Percentiles rank a stretch among this genome's conserved stretches.
Evolutionary conservation across 768 basidiomycete species (phyloP).

Genomic region (Termitomyces sp.): DNA sequence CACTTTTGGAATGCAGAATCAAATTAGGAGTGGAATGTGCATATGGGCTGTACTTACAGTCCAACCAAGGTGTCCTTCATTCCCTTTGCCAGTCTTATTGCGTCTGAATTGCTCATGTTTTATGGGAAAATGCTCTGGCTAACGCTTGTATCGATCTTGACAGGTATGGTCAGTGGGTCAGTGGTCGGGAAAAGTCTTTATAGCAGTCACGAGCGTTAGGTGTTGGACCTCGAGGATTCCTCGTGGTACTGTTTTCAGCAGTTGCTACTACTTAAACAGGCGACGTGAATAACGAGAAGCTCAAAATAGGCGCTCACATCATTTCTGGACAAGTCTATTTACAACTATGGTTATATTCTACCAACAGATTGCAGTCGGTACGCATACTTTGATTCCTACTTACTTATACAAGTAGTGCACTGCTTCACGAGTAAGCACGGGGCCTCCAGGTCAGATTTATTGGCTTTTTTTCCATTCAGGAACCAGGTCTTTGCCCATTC

Average conservation of each 20-base stretch:
- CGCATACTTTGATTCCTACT: neutral
- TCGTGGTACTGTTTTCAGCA: constrained; percentile 9
- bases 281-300: neutral
- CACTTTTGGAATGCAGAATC: constrained; percentile 18
- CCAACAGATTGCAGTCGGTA: neutral
- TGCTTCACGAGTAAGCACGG: neutral
- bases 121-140: neutral
- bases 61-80: constrained; percentile 13
- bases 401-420: neutral
- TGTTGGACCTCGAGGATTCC: constrained; percentile 12
- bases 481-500: constrained; percentile 64
- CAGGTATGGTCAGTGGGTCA: constrained; percentile 3
- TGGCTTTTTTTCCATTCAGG: constrained; percentile 40
- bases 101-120: neutral
- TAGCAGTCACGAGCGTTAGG: neutral
- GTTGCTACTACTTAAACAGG: neutral
- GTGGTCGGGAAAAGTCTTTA: neutral
- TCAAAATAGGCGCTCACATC: neutral
- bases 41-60: constrained; percentile 13
- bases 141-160: neutral
- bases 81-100: neutral
- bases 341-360: neutral
- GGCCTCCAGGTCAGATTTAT: constrained; percentile 12
- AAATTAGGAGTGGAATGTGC: neutral
- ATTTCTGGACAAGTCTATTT: neutral